Conservation (phyloP, 371 early-diverging fungal species). For the Apophysomyces variabilis region DNA sequence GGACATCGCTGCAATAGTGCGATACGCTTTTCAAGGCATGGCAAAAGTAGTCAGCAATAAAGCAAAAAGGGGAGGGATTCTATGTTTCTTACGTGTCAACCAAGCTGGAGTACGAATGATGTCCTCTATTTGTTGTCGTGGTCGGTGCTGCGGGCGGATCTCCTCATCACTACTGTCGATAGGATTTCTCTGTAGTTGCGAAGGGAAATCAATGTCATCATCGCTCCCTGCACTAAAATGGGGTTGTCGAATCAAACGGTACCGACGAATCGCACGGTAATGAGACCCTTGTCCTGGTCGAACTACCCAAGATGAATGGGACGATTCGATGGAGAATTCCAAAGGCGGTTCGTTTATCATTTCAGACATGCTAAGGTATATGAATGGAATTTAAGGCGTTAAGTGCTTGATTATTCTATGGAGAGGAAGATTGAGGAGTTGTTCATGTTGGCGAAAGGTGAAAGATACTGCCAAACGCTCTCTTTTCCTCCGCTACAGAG, state of each 20-base stretch:
- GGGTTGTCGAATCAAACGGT: not conserved
- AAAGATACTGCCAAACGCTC: not conserved
- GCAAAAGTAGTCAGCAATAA: not conserved
- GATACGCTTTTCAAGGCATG: not conserved
- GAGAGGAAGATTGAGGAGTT: not conserved
- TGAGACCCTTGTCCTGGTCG: conserved; percentile 1
- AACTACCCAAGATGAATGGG: not conserved
- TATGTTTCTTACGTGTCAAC: not conserved
- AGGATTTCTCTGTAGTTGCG: not conserved
- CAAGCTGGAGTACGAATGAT: no score
- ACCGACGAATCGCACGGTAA: not conserved
- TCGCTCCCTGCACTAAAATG: conserved; percentile 4
- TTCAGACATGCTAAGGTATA: not conserved
- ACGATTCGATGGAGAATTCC: conserved; percentile 3
- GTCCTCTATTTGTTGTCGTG: not conserved
- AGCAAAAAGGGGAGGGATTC: not conserved
- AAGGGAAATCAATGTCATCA: not conserved
- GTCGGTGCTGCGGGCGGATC: not conserved
- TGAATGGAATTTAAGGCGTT: not conserved
- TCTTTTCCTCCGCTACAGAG: conserved; percentile 4
- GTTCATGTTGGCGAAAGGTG: not conserved
- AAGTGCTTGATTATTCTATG: not conserved
- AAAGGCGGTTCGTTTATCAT: not conserved
- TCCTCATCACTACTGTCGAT: conserved; percentile 1
- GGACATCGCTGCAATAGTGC: not conserved